Percentiles rank a stretch among this genome's conserved stretches.
phyloP scores from a whole-genome alignment of 2,329 filamentous ascomycete genomes.

The Aureobasidium namibiae region DNA sequence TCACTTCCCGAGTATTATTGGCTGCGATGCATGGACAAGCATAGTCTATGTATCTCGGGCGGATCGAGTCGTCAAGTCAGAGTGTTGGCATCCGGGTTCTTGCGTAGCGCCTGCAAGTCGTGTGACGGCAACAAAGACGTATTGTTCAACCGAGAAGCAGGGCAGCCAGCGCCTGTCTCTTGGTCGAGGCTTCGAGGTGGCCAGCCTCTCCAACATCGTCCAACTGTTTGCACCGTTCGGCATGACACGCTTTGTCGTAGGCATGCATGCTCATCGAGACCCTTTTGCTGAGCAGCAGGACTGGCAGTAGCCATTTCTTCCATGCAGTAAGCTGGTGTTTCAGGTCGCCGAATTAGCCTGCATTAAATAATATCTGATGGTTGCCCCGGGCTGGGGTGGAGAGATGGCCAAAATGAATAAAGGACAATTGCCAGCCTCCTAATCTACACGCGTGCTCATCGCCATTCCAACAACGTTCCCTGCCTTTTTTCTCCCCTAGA shows the following conservation, averaged over 20 bases:
- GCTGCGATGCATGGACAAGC: neutral
- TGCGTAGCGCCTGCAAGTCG: neutral
- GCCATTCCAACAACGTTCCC: constrained; percentile 11
- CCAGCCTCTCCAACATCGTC: neutral
- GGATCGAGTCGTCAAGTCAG: neutral
- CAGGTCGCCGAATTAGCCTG: neutral
- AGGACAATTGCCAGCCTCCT: constrained; percentile 5
- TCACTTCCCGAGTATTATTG: neutral
- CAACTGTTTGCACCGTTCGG: neutral
- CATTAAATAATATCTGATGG: neutral
- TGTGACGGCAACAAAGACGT: neutral
- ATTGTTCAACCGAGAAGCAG: neutral
- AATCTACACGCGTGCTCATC: constrained; percentile 9
- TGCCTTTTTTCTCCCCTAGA: neutral
- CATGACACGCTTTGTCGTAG: neutral
- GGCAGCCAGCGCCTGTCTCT: neutral
- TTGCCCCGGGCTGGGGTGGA: neutral
- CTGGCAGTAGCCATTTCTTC: neutral
- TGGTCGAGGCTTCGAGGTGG: constrained; percentile 5
- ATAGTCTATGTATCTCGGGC: neutral
- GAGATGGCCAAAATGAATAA: constrained; percentile 4
- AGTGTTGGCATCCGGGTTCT: neutral
- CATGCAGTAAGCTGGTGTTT: neutral
- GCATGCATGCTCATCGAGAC: neutral
- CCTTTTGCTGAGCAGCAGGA: neutral